These are phyloP conservation scores for Lecanosticta acicola DNA, from an alignment of 2,329 filamentous ascomycete genomes.

Conservation along the genomic window DNA sequence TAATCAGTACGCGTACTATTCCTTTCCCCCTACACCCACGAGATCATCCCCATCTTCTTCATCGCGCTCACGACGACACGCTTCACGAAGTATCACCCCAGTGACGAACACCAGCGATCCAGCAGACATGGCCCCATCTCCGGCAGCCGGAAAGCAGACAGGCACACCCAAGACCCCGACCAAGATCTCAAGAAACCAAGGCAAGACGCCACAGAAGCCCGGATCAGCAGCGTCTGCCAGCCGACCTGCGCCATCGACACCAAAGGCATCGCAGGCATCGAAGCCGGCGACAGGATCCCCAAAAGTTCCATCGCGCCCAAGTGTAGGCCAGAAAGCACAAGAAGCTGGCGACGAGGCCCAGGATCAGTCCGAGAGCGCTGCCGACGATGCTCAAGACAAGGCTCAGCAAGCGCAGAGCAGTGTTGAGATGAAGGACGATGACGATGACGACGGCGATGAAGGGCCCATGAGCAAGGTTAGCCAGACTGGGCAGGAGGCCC, in stretches of 20 bases:
- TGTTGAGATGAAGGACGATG: constrained; percentile 34
- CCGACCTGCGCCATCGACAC: constrained; percentile 25
- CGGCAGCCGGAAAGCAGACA: constrained; percentile 45
- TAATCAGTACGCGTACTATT: constrained; percentile 48
- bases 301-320: constrained; percentile 29
- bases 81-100: constrained; percentile 26
- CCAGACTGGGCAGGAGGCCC: constrained; percentile 40
- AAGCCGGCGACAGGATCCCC: constrained; percentile 35
- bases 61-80: constrained; percentile 25
- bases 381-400: constrained; percentile 35
- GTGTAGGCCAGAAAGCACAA: constrained; percentile 36
- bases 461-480: constrained; percentile 43
- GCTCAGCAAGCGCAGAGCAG: constrained; percentile 32
- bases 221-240: constrained; percentile 22
- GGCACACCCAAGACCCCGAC: constrained; percentile 47
- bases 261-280: constrained; percentile 27
- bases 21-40: constrained; percentile 47
- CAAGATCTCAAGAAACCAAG: constrained; percentile 44
- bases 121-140: constrained; percentile 45
- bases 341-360: constrained; percentile 27
- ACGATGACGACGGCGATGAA: constrained; percentile 33
- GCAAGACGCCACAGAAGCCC: constrained; percentile 27
- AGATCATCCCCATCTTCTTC: constrained; percentile 34
- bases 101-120: constrained; percentile 27
- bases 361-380: constrained; percentile 24